A percentile compares a stretch with the other conserved stretches of the same genome.
phyloP scores from a whole-genome alignment of 2,329 filamentous ascomycete genomes.

The Neurospora sp. region DNA sequence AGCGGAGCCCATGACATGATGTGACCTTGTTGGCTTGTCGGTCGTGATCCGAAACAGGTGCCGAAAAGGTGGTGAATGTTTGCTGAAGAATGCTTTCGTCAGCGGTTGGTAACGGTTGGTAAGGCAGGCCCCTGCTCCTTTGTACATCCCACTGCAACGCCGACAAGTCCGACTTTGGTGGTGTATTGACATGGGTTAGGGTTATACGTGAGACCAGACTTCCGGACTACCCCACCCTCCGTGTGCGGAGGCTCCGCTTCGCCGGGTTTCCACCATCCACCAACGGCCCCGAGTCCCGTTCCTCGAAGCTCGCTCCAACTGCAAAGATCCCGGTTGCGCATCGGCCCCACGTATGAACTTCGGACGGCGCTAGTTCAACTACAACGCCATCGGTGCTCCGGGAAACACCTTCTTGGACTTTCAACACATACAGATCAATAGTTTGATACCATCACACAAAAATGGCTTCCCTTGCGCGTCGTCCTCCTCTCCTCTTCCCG shows the following conservation, averaged over 20 bases:
- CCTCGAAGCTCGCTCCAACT: background rate
- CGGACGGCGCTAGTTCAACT: background rate
- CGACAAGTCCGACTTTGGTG: background rate
- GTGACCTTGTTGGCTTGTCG: background rate
- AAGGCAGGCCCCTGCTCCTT: background rate
- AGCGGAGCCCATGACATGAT: background rate
- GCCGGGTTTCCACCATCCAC: background rate
- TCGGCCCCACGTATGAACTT: background rate
- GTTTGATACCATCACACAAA: slow-evolving; percentile 1
- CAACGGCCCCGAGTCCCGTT: background rate
- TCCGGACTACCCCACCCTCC: background rate
- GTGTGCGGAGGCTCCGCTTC: background rate
- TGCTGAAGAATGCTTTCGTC: background rate
- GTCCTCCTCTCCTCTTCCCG: slow-evolving; percentile 59
- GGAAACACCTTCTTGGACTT: background rate
- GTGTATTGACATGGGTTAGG: background rate
- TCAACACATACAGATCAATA: background rate
- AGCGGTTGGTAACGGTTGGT: background rate
- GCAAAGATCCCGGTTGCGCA: background rate
- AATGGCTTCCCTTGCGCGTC: slow-evolving; percentile 22
- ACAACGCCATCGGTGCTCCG: background rate
- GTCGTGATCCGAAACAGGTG: background rate
- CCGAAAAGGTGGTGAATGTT: background rate
- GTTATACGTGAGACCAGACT: background rate
- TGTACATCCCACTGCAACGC: background rate